phyloP scores from a whole-genome alignment of 305 asterid genomes.

The Fraxinus latifolia region DNA sequence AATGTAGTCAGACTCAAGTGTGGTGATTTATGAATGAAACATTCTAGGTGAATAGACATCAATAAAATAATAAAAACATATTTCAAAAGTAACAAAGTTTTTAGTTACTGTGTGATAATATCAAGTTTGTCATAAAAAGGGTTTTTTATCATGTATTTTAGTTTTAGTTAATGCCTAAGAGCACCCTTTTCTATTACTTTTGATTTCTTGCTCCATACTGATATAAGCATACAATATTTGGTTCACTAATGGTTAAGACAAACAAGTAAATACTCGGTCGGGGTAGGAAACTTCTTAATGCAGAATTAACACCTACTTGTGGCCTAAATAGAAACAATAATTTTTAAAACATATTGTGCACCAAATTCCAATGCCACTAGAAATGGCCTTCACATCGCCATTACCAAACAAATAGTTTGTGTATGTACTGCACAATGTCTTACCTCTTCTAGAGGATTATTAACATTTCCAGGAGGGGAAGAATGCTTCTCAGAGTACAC shows the following conservation, averaged over 20 bases:
- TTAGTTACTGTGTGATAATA: background rate
- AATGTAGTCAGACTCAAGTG: background rate
- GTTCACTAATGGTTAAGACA: background rate
- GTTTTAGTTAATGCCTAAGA: background rate
- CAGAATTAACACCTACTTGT: background rate
- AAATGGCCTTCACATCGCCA: background rate
- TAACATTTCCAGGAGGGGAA: slow-evolving; percentile 46
- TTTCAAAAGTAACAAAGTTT: background rate
- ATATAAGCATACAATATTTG: background rate
- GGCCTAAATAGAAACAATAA: background rate
- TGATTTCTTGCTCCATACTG: background rate
- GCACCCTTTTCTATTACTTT: background rate
- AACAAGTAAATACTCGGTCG: background rate
- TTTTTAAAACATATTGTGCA: background rate
- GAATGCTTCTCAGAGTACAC: slow-evolving; percentile 69
- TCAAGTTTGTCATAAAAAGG: background rate
- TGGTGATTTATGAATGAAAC: background rate
- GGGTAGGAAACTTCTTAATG: background rate
- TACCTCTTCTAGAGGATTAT: slow-evolving; percentile 76
- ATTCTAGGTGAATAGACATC: background rate
- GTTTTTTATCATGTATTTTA: background rate
- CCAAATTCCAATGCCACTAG: background rate
- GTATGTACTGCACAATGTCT: slow-evolving; percentile 10
- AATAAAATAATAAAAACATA: background rate
- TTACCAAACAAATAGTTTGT: background rate